Conservation (phyloP, 2,329 filamentous ascomycete genomes). For the Epichloe sp. region DNA sequence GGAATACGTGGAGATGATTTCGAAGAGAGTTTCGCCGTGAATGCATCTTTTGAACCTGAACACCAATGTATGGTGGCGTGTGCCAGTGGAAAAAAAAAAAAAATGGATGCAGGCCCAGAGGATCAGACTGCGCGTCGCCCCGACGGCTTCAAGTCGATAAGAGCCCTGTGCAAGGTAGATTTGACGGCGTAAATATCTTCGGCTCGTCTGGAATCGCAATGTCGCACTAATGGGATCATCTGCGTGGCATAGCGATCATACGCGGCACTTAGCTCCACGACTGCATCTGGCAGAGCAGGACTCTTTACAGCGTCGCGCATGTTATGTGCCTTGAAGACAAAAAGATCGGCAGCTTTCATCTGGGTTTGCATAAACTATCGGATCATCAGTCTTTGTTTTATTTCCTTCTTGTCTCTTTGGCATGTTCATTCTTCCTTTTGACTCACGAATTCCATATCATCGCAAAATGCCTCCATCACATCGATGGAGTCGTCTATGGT, state of each 20-base stretch:
- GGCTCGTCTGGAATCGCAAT: neutral
- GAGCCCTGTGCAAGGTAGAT: neutral
- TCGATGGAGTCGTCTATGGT: neutral
- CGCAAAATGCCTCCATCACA: neutral
- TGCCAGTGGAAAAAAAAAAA: no score
- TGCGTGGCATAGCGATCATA: neutral
- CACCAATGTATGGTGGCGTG: no score
- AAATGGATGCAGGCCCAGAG: neutral
- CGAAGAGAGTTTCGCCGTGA: no score
- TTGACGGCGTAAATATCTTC: neutral
- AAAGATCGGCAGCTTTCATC: neutral
- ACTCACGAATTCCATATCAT: conserved; percentile 1
- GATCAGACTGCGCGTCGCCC: neutral
- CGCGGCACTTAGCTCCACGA: neutral
- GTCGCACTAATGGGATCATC: neutral
- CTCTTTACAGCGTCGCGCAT: neutral
- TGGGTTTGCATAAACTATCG: neutral
- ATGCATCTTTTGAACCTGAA: no score
- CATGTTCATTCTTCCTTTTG: neutral
- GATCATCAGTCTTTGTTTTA: neutral
- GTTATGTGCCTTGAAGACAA: conserved; percentile 1
- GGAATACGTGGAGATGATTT: no score
- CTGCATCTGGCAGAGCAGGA: neutral
- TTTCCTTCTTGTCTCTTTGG: no score
- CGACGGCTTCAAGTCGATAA: neutral